Evolutionary conservation across 1,284 basidiomycete genomes (phyloP).

Genomic region (Heterobasidion occidentale): DNA sequence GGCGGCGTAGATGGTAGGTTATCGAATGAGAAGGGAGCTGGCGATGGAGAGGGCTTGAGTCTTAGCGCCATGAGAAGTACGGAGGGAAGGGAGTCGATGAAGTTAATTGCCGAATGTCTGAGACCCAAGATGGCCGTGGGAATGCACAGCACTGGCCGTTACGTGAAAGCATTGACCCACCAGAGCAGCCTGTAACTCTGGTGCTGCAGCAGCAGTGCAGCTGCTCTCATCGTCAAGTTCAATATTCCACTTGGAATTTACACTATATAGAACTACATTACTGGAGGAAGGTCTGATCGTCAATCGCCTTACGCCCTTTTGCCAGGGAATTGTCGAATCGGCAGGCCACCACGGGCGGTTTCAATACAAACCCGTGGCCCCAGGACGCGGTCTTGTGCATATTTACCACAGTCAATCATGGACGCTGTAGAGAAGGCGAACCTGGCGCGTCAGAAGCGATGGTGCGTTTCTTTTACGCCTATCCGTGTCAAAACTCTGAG

Average conservation of each 20-base stretch:
- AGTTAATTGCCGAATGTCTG: neutral
- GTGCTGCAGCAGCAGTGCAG: too few relatives aligned
- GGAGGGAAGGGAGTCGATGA: conserved; percentile 14
- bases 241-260: too few relatives aligned
- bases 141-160: neutral
- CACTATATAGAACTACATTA: too few relatives aligned
- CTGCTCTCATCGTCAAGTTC: too few relatives aligned
- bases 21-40: conserved; percentile 53
- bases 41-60: conserved; percentile 38
- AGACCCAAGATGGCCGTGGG: neutral
- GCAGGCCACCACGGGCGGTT: too few relatives aligned
- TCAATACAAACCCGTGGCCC: neutral
- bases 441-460: conserved; percentile 57
- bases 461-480: conserved; percentile 32
- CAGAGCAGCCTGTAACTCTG: too few relatives aligned
- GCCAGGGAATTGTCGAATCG: too few relatives aligned
- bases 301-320: too few relatives aligned
- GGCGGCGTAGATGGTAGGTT: conserved; percentile 29
- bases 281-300: too few relatives aligned
- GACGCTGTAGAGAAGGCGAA: conserved; percentile 74
- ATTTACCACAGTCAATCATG: conserved; percentile 30
- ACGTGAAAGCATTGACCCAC: neutral
- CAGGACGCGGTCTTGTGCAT: neutral
- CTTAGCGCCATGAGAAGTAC: conserved; percentile 39
- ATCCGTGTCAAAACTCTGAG: neutral